Evolutionary conservation across 2,329 filamentous ascomycete species (phyloP).

Genomic region (Aphanocladium album): DNA sequence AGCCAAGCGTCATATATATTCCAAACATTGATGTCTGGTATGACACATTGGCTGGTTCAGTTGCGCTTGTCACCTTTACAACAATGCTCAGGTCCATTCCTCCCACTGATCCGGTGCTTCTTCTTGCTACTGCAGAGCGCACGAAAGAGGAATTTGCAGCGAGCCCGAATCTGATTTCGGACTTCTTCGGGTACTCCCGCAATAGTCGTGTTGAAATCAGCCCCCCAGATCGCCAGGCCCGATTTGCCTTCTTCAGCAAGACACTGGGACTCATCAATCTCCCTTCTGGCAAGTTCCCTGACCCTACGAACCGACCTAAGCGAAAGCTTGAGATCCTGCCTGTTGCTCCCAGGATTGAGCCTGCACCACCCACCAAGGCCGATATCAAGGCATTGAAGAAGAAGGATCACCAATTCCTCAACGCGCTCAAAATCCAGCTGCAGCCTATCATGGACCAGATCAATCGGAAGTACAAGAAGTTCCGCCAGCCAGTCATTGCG

Average conservation of each 20-base stretch:
- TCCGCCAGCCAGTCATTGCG: conserved; percentile 74
- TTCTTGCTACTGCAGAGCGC: conserved; percentile 79
- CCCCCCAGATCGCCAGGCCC: conserved; percentile 59
- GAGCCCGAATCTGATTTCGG: conserved; percentile 57
- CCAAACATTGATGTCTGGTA: conserved; percentile 90
- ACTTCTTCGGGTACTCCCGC: conserved; percentile 80
- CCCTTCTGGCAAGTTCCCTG: conserved; percentile 78
- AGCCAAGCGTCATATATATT: conserved; percentile 93
- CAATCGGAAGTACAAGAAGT: conserved; percentile 82
- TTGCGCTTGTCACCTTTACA: conserved; percentile 75
- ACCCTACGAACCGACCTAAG: conserved; percentile 81
- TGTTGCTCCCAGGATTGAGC: conserved; percentile 67
- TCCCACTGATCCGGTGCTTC: conserved; percentile 83
- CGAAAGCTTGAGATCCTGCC: conserved; percentile 73
- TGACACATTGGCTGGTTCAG: conserved; percentile 51
- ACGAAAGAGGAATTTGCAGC: conserved; percentile 52
- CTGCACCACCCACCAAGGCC: conserved; percentile 64
- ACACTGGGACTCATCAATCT: conserved; percentile 74
- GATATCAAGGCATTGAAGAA: conserved; percentile 77
- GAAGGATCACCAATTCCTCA: conserved; percentile 76
- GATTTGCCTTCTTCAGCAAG: conserved; percentile 73
- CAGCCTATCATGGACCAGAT: conserved; percentile 98
- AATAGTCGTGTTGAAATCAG: conserved; percentile 69
- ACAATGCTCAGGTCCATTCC: conserved; percentile 76
- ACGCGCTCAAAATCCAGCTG: conserved; percentile 80